Evolutionary conservation across 2,329 filamentous ascomycete genomes (phyloP).

Genomic region (Penicillium decumbens): DNA sequence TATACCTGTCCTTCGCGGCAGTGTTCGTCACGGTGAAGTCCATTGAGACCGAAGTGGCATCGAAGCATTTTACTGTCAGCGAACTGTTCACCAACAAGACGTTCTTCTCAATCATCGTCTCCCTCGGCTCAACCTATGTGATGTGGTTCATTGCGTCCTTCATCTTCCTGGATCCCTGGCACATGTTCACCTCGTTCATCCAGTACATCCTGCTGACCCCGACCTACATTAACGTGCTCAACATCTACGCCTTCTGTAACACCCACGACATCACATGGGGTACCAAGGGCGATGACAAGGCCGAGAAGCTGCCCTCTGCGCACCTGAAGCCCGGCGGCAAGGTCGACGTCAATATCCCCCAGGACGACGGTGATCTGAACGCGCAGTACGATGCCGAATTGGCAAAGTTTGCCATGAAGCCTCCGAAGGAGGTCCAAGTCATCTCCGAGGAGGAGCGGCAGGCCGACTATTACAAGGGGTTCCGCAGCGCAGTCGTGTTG

Average conservation of each 20-base stretch:
- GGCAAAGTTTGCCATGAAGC: conserved; percentile 67
- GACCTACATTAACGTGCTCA: conserved; percentile 96
- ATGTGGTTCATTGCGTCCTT: conserved; percentile 89
- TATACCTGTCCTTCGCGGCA: conserved; percentile 90
- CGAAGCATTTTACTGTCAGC: conserved; percentile 59
- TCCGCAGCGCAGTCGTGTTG: conserved; percentile 84
- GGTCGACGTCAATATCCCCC: conserved; percentile 78
- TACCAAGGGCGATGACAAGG: conserved; percentile 95
- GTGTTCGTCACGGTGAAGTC: conserved; percentile 89
- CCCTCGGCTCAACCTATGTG: conserved; percentile 83
- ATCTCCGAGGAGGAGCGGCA: conserved; percentile 67
- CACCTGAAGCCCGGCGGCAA: conserved; percentile 91
- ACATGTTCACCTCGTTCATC: conserved; percentile 91
- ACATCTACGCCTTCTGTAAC: conserved; percentile 98
- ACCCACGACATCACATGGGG: conserved; percentile 98
- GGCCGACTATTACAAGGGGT: conserved; percentile 97
- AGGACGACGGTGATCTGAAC: conserved; percentile 91
- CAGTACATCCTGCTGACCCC: conserved; percentile 95
- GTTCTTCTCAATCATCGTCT: conserved; percentile 92
- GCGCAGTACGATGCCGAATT: conserved; percentile 89
- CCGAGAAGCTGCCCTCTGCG: conserved; percentile 82
- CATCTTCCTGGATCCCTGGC: conserved; percentile 97
- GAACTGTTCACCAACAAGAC: conserved; percentile 79
- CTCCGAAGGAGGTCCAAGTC: conserved; percentile 58
- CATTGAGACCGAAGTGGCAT: conserved; percentile 66